phyloP scores from a whole-genome alignment of 163 green algal species.

The Scenedesmus sp. region DNA sequence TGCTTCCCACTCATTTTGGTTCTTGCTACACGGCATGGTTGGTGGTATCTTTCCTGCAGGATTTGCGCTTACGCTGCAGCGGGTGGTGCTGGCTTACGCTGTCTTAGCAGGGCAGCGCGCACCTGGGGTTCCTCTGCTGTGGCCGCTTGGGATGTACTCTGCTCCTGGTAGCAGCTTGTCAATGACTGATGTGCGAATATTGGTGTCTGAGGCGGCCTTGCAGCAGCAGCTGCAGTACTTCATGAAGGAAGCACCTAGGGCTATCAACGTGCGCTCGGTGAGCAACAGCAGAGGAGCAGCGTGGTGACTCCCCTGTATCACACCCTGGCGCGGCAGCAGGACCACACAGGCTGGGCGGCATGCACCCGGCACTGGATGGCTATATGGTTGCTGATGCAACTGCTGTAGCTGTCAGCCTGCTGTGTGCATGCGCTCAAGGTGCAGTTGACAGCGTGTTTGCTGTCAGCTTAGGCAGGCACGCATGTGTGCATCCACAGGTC shows the following conservation, averaged over 20 bases:
- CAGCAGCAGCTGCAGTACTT: not conserved
- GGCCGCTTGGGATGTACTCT: not conserved
- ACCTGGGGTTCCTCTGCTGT: constrained; percentile 16
- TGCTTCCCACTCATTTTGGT: not conserved
- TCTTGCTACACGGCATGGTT: not conserved
- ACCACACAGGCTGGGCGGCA: not conserved
- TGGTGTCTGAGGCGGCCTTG: not conserved
- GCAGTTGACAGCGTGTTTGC: no score
- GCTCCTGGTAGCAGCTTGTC: not conserved
- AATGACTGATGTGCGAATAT: constrained; percentile 44
- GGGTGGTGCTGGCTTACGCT: not conserved
- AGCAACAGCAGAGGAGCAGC: not conserved
- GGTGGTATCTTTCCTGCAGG: not conserved
- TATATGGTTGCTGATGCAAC: not conserved
- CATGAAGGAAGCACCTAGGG: not conserved
- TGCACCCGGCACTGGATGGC: not conserved
- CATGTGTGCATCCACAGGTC: not conserved
- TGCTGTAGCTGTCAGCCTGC: not conserved
- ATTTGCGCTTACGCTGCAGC: constrained; percentile 14
- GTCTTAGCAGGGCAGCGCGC: not conserved
- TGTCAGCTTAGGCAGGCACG: no score
- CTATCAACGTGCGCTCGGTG: not conserved
- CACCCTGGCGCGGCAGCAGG: not conserved
- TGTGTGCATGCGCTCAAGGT: no score
- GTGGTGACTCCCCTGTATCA: not conserved